Percentiles rank a stretch among this genome's conserved stretches.
Evolutionary conservation across 2,329 filamentous ascomycete genomes (phyloP).

Genomic region (Neobulgaria alba): DNA sequence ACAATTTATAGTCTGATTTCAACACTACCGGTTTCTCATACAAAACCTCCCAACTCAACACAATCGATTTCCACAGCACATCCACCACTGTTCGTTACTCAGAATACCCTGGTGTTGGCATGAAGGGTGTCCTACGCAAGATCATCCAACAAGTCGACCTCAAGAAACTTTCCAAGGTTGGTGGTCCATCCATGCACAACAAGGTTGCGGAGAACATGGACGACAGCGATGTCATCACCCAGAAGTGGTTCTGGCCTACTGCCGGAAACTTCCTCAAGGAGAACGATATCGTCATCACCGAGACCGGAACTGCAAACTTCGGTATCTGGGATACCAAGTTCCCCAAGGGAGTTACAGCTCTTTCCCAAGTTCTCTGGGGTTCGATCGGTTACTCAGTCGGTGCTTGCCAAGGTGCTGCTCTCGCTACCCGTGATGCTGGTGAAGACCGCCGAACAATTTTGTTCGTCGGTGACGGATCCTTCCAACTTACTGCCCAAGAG

Average conservation of each 20-base stretch:
- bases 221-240: slow-evolving; percentile 44
- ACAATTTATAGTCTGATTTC: slow-evolving; percentile 58
- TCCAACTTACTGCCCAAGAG: slow-evolving; percentile 80
- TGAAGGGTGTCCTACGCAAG: slow-evolving; percentile 70
- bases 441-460: slow-evolving; percentile 61
- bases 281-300: slow-evolving; percentile 72
- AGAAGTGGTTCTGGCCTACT: slow-evolving; percentile 70
- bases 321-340: slow-evolving; percentile 82
- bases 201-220: slow-evolving; percentile 36
- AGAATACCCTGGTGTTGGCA: slow-evolving; percentile 67
- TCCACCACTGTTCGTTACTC: slow-evolving; percentile 68
- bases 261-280: slow-evolving; percentile 63
- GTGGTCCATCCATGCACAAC: slow-evolving; percentile 46
- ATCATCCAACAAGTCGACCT: slow-evolving; percentile 52
- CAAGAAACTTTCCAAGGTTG: slow-evolving; percentile 45
- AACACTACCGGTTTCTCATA: slow-evolving; percentile 80
- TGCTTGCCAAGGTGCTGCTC: slow-evolving; percentile 57
- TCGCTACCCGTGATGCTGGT: slow-evolving; percentile 60
- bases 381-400: slow-evolving; percentile 59
- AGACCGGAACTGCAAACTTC: slow-evolving; percentile 83
- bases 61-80: slow-evolving; percentile 73
- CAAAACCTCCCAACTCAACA: slow-evolving; percentile 64
- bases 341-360: slow-evolving; percentile 65
- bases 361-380: slow-evolving; percentile 70
- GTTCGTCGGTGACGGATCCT: slow-evolving; percentile 82